phyloP scores from a whole-genome alignment of 306 rosid species.

The Lathyrus aphaca region DNA sequence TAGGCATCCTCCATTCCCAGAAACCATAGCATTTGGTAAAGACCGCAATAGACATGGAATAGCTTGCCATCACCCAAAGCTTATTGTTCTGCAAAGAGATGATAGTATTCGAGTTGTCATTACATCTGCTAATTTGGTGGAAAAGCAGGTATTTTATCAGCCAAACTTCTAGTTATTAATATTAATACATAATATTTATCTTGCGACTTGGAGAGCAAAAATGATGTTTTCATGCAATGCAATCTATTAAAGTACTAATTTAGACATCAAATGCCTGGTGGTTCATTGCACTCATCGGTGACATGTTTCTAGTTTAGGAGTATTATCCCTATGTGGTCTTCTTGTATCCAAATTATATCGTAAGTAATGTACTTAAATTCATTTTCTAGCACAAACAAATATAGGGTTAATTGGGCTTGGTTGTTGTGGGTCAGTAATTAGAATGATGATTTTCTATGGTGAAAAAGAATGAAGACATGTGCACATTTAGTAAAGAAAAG shows the following conservation, averaged over 20 bases:
- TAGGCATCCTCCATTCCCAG: constrained; percentile 80
- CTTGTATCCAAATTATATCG: constrained; percentile 22
- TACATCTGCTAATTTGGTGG: constrained; percentile 86
- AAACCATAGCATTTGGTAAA: constrained; percentile 70
- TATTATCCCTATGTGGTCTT: constrained; percentile 24
- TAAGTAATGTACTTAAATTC: not conserved
- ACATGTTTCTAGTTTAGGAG: constrained; percentile 34
- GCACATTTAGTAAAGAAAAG: constrained; percentile 11
- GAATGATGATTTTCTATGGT: constrained; percentile 18
- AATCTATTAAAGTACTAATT: not conserved
- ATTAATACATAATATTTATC: not conserved
- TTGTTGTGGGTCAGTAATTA: constrained; percentile 18
- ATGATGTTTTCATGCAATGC: constrained; percentile 7
- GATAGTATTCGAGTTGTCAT: constrained; percentile 69
- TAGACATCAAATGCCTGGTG: constrained; percentile 13
- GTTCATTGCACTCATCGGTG: constrained; percentile 8
- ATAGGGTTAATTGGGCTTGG: constrained; percentile 20
- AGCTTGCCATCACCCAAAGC: constrained; percentile 90
- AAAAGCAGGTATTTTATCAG: constrained; percentile 64
- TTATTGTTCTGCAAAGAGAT: constrained; percentile 69
- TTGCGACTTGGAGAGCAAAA: constrained; percentile 30
- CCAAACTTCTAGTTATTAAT: constrained; percentile 34
- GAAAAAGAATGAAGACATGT: not conserved
- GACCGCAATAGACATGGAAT: constrained; percentile 68
- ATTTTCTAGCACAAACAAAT: not conserved